Base-by-base conservation (phyloP, 805 yeast genomes). In the Candida incommunis region DNA sequence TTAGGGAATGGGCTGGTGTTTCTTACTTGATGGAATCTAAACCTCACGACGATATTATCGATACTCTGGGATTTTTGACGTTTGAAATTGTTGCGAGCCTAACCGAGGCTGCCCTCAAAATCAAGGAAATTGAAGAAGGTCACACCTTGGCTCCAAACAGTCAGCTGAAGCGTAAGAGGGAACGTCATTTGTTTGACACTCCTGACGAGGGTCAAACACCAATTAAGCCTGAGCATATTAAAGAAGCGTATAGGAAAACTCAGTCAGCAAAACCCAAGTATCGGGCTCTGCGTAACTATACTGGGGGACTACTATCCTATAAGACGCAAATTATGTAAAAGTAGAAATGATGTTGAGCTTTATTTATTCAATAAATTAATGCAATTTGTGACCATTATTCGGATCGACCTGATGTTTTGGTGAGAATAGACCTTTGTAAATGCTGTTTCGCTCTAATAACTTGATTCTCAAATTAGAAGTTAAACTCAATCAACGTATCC, bases 21-120 rank as follows among this genome's bases (percentile, higher is more conserved):
- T 65, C 85, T 0, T 80, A 77, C 44, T 65, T 92, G 35, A 80
- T 94, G 3, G 98, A 92, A 50, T 76, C 90, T 20, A 75, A 90
- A 55, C 95, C 97, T 1, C 84, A 83, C 58, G 98, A 92, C 63
- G 98, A 92, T 68, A 95, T 92, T 22, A 80, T 92, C 51, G 98
- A 92, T 67, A 92, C 90, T 31, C 66, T 92, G 26, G 98, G 98
- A 23, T 92, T 92, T 57, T 64, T 92, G 45, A 92, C 98, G 0
- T 92, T 92, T 67, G 98, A 92, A 61, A 87, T 90, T 61, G 98
- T 92, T 2, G 94, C 97, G 56, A 80, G 90, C 5, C 64, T 92
- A 43, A 92, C 98, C 0, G 97, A 90, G 63, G 83, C 80, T 54
- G 97, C 97, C 1, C 70, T 90, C 60, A 75, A 72, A 47, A 79